Conservation (phyloP, 371 early-diverging fungal genomes). For the Entomophthora muscae region DNA sequence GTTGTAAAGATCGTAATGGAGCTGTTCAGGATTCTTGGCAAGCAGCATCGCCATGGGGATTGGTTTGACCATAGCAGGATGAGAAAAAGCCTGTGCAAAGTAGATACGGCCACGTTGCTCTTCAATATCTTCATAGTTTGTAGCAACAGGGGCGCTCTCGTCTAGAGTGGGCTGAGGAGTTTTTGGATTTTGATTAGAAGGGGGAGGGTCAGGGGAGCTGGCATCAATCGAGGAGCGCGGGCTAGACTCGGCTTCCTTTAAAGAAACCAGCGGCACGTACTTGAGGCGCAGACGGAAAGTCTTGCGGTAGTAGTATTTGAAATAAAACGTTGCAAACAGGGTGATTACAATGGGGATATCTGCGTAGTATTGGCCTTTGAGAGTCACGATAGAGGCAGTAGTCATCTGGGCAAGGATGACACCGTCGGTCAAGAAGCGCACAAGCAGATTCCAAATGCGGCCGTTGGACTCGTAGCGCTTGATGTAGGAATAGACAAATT, state of each 20-base stretch:
- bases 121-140: neutral
- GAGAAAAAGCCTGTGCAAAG: conserved; percentile 7
- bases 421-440: conserved; percentile 56
- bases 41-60: neutral
- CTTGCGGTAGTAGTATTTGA: conserved; percentile 30
- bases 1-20: conserved; percentile 3
- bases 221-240: neutral
- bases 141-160: neutral
- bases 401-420: conserved; percentile 71
- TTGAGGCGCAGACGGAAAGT: conserved; percentile 33
- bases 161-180: neutral
- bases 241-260: conserved; percentile 8
- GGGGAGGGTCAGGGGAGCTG: neutral
- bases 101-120: neutral
- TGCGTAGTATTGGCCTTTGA: conserved; percentile 30
- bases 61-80: conserved; percentile 6
- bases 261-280: conserved; percentile 20
- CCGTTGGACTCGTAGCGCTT: conserved; percentile 70
- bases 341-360: conserved; percentile 27
- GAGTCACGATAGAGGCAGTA: conserved; percentile 53
- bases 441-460: conserved; percentile 49
- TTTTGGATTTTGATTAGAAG: neutral
- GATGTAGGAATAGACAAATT: conserved; percentile 66
- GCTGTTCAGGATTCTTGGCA: neutral
- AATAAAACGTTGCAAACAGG: conserved; percentile 27